Percentiles rank a stretch among this genome's conserved stretches.
Evolutionary conservation across 169 alveolate species (phyloP).

Genomic region (Plasmodium cynomolgi): DNA sequence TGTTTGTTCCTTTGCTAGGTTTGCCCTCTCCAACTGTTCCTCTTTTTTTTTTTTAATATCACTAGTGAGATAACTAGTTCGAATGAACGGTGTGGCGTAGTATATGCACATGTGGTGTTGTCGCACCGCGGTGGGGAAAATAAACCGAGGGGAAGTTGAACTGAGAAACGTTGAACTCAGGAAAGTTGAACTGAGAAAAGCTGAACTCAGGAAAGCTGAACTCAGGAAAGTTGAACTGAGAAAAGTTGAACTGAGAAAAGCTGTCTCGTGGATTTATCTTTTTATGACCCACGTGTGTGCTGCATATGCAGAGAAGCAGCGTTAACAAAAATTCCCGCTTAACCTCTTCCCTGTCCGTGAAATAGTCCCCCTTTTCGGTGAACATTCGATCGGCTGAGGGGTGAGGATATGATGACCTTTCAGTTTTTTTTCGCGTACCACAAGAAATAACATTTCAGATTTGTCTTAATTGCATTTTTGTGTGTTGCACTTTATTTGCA

Average conservation of each 20-base stretch:
- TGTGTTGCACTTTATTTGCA: neutral
- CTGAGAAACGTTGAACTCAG: too few species aligned
- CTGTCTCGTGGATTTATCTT: neutral
- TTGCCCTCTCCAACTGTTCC: neutral
- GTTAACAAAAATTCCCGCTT: neutral
- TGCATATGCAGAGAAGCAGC: neutral
- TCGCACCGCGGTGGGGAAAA: neutral
- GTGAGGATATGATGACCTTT: neutral
- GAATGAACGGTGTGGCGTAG: neutral
- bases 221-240: too few species aligned
- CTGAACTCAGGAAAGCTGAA: too few species aligned
- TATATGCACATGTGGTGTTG: neutral
- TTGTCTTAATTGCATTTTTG: neutral
- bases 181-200: neutral
- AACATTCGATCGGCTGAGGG: neutral
- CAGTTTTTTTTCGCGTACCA: neutral
- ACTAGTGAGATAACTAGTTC: neutral
- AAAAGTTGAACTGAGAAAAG: neutral
- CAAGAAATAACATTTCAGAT: neutral
- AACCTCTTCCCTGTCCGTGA: neutral
- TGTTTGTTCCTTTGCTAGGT: neutral
- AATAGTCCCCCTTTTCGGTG: neutral
- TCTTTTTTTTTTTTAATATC: constrained; percentile 4
- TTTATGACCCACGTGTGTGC: neutral
- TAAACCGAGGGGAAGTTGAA: neutral